These are phyloP conservation scores for Hymenoscyphus occultus DNA, from an alignment of 2,329 filamentous ascomycete genomes.

Conservation along the genomic window DNA sequence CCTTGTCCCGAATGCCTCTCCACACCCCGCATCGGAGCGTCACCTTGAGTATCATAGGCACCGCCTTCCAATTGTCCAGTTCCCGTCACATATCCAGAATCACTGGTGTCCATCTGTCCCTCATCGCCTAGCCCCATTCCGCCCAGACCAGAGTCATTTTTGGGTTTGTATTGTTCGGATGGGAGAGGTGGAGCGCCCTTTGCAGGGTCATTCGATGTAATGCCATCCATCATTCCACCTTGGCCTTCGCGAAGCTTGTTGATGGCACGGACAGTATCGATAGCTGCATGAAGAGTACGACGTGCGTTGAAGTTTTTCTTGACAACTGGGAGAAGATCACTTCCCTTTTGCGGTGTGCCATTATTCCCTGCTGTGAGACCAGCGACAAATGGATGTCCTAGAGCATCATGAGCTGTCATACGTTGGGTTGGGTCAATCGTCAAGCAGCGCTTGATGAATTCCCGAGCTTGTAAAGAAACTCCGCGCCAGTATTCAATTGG, in stretches of 20 bases:
- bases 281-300: slow-evolving; percentile 65
- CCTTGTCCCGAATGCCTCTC: slow-evolving; percentile 34
- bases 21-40: slow-evolving; percentile 29
- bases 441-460: slow-evolving; percentile 89
- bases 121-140: slow-evolving; percentile 26
- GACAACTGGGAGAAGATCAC: slow-evolving; percentile 64
- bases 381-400: slow-evolving; percentile 64
- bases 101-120: slow-evolving; percentile 26
- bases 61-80: slow-evolving; percentile 15
- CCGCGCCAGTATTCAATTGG: slow-evolving; percentile 95
- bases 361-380: slow-evolving; percentile 46
- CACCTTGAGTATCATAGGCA: slow-evolving; percentile 12
- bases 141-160: slow-evolving; percentile 46
- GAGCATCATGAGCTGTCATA: slow-evolving; percentile 83
- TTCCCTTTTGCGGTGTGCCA: slow-evolving; percentile 46
- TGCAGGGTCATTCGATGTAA: slow-evolving; percentile 48
- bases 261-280: slow-evolving; percentile 68
- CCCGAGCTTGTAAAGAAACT: slow-evolving; percentile 79
- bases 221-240: slow-evolving; percentile 59
- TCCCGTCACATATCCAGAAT: slow-evolving; percentile 30
- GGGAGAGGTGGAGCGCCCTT: slow-evolving; percentile 39
- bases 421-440: slow-evolving; percentile 84
- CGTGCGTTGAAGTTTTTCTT: slow-evolving; percentile 74
- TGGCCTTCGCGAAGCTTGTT: slow-evolving; percentile 67
- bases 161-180: slow-evolving; percentile 29